phyloP scores from a whole-genome alignment of 1,139 yeast genomes.

The Suhomyces terraborum region DNA sequence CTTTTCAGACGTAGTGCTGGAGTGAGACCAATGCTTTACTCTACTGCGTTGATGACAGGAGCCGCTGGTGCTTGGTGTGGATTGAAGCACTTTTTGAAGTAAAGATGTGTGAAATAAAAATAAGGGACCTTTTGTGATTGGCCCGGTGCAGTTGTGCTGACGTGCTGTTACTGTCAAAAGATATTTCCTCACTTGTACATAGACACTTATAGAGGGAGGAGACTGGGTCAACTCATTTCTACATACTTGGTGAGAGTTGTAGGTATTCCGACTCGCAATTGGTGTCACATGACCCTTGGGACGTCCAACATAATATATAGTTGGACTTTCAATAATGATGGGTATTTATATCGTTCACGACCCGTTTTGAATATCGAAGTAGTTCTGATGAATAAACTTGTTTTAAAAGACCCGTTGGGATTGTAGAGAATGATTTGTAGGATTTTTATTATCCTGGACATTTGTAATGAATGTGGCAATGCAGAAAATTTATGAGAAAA shows the following conservation, averaged over 20 bases:
- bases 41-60: constrained; percentile 81
- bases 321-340: background rate
- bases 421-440: no score
- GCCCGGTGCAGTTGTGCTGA: no score
- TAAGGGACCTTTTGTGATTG: background rate
- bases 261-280: constrained; percentile 6
- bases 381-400: no score
- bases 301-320: background rate
- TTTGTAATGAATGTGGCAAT: no score
- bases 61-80: constrained; percentile 96
- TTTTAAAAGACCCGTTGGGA: no score
- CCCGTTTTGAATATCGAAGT: no score
- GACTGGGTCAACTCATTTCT: constrained; percentile 6
- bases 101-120: background rate
- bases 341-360: background rate
- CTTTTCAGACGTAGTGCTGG: constrained; percentile 87
- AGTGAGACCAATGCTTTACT: constrained; percentile 80
- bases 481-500: no score
- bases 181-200: constrained; percentile 13
- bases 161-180: constrained; percentile 3
- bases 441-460: no score
- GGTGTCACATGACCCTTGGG: constrained; percentile 3
- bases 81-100: constrained; percentile 53
- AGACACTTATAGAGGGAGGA: constrained; percentile 14
- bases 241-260: constrained; percentile 2